Percentiles rank a stretch among this genome's conserved stretches.
Conservation (phyloP, 176 grass and related monocot genomes). For the Oryza australiensis region DNA sequence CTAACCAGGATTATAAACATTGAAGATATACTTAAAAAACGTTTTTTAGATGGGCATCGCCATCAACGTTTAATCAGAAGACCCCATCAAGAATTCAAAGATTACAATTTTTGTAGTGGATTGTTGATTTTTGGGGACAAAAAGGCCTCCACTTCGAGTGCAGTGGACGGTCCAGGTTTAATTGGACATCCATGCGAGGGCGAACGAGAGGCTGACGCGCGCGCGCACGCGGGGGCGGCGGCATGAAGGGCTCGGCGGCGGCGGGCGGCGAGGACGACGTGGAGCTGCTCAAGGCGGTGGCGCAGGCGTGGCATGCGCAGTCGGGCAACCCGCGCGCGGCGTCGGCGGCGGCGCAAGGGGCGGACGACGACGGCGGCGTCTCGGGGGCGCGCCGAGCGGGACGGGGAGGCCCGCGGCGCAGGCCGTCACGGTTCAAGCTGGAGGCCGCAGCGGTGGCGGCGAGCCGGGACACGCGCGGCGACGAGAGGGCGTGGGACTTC, state of each 20-base stretch:
- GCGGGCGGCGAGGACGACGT: slow-evolving; percentile 23
- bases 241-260: slow-evolving; percentile 41
- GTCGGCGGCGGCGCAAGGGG: background rate
- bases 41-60: background rate
- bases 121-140: background rate
- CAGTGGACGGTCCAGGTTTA: too few relatives aligned
- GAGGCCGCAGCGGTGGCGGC: slow-evolving; percentile 45
- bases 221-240: background rate
- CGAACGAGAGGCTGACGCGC: background rate
- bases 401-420: background rate
- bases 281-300: slow-evolving; percentile 79
- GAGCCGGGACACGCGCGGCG: background rate
- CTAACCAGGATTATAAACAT: too few relatives aligned
- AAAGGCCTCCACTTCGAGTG: background rate
- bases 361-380: background rate
- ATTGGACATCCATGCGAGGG: background rate
- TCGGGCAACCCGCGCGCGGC: slow-evolving; percentile 42
- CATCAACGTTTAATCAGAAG: background rate
- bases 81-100: too few relatives aligned
- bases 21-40: too few relatives aligned
- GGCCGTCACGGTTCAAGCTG: slow-evolving; percentile 76
- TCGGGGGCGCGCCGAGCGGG: slow-evolving; percentile 3
- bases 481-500: slow-evolving; percentile 52
- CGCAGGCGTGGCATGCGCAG: slow-evolving; percentile 86
- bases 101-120: background rate